Evolutionary conservation across 129 eudicot genomes (phyloP).

Genomic region (Chrysanthemum makinoi): DNA sequence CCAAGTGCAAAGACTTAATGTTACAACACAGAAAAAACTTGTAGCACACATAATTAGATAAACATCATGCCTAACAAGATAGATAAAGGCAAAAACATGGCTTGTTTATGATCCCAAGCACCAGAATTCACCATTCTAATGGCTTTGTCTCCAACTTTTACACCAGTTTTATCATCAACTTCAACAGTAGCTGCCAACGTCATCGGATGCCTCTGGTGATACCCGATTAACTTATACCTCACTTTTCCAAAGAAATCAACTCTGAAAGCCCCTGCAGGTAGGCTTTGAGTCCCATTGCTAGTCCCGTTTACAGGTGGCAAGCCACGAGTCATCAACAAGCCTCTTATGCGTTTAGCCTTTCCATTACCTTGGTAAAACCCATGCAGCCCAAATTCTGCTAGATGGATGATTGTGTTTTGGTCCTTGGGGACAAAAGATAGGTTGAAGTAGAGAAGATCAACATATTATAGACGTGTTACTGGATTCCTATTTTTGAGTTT

Average conservation of each 20-base stretch:
- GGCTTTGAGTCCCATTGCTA: neutral
- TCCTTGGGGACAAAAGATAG: constrained; percentile 25
- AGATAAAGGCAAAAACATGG: constrained; percentile 11
- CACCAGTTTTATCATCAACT: constrained; percentile 27
- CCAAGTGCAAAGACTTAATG: neutral
- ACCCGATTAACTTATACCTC: constrained; percentile 27
- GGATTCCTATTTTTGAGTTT: constrained; percentile 31
- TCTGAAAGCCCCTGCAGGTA: constrained; percentile 24
- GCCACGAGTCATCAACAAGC: constrained; percentile 24
- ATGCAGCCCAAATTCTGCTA: constrained; percentile 23
- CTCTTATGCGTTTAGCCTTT: constrained; percentile 25
- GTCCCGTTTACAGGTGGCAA: neutral
- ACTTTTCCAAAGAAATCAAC: constrained; percentile 27
- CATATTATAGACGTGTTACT: constrained; percentile 20
- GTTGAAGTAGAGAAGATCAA: constrained; percentile 27
- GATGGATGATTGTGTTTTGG: constrained; percentile 11
- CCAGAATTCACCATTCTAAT: constrained; percentile 30
- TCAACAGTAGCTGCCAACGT: constrained; percentile 17
- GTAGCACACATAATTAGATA: constrained; percentile 2
- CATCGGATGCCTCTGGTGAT: constrained; percentile 20
- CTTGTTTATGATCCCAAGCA: neutral
- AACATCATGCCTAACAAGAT: constrained; percentile 12
- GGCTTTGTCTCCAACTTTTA: constrained; percentile 22
- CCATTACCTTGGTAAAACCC: constrained; percentile 31
- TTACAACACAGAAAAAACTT: neutral